These are phyloP conservation scores for Cicer chorassanicum DNA, from an alignment of 306 rosid species.

Conservation along the genomic window DNA sequence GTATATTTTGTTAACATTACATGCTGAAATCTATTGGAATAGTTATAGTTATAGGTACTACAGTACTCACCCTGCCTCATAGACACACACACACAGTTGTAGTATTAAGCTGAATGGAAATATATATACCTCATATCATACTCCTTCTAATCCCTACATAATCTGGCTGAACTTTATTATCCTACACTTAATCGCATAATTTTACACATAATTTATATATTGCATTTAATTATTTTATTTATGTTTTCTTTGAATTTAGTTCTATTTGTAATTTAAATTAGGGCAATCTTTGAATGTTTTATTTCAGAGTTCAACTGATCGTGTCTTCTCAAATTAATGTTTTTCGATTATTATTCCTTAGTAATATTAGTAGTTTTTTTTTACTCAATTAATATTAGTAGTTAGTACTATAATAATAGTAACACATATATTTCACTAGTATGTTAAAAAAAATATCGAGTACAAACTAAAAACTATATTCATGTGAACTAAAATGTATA, in stretches of 20 bases:
- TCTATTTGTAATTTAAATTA: not conserved
- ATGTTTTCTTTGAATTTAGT: not conserved
- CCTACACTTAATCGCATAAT: not conserved
- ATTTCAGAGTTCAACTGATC: not conserved
- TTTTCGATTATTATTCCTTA: not conserved
- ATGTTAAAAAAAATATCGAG: not conserved
- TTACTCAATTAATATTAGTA: too few relatives aligned
- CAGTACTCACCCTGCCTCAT: not conserved
- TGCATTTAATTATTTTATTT: not conserved
- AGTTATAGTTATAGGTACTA: not conserved
- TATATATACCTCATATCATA: not conserved
- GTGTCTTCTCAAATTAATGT: not conserved
- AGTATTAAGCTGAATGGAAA: not conserved
- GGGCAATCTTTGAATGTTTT: not conserved
- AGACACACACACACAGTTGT: not conserved
- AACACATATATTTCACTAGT: not conserved
- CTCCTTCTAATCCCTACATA: not conserved
- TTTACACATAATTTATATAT: not conserved
- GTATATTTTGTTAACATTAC: not conserved
- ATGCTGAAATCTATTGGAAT: not conserved
- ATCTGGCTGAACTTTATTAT: not conserved
- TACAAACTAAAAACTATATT: not conserved
- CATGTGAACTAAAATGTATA: not conserved
- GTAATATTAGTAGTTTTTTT: not conserved
- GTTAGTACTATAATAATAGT: too few relatives aligned